phyloP scores from a whole-genome alignment of 345 rosid species.

The Alliaria petiolata region DNA sequence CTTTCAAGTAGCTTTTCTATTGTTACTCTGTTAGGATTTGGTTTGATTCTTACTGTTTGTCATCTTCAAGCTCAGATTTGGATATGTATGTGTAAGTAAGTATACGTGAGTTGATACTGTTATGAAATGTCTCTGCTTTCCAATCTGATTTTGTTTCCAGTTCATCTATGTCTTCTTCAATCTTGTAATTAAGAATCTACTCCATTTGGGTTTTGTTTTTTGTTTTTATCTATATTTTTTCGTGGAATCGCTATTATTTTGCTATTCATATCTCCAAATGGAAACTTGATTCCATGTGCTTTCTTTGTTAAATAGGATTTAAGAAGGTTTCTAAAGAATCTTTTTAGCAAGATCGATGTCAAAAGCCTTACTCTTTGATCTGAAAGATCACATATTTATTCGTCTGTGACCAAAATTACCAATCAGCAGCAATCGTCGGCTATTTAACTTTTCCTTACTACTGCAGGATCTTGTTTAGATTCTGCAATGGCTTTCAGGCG shows the following conservation, averaged over 20 bases:
- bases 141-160: neutral
- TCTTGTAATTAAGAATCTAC: neutral
- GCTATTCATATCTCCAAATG: neutral
- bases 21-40: neutral
- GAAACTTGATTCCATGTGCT: neutral
- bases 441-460: neutral
- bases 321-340: too few species aligned
- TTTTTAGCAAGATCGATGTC: neutral
- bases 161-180: neutral
- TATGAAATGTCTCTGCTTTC: neutral
- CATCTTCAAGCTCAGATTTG: constrained; percentile 7
- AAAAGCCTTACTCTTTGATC: constrained; percentile 1
- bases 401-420: neutral
- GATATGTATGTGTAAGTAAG: neutral
- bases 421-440: neutral
- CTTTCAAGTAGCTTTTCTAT: neutral
- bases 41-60: neutral
- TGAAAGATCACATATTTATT: neutral
- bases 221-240: too few species aligned
- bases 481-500: constrained; percentile 58
- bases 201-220: too few species aligned
- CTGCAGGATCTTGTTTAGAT: constrained; percentile 24
- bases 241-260: too few species aligned
- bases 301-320: neutral
- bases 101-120: too few species aligned